These are phyloP conservation scores for Neurospora pannonica DNA, from an alignment of 495 filamentous ascomycete genomes.

Conservation along the genomic window DNA sequence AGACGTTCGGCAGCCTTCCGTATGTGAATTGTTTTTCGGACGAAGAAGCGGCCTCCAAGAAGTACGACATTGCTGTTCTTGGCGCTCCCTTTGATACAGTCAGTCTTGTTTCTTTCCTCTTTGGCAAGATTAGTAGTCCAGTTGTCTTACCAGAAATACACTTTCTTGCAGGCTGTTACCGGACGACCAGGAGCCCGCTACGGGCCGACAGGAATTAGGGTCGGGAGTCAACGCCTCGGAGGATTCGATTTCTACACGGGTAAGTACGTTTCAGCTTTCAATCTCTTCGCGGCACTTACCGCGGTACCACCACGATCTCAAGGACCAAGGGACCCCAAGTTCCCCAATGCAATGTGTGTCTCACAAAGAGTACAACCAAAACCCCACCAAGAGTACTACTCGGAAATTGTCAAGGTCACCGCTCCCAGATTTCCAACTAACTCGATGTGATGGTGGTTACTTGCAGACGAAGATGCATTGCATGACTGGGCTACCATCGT, in stretches of 20 bases:
- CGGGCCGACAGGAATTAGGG: constrained; percentile 70
- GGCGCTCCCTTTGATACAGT: constrained; percentile 50
- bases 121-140: neutral
- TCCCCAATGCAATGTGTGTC: neutral
- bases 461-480: constrained; percentile 1
- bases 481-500: constrained; percentile 32
- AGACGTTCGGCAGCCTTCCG: constrained; percentile 67
- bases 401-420: neutral
- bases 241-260: constrained; percentile 25
- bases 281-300: neutral
- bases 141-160: neutral
- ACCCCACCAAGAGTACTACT: neutral
- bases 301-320: neutral
- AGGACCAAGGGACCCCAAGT: neutral
- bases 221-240: constrained; percentile 42
- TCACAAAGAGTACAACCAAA: neutral
- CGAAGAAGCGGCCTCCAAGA: constrained; percentile 36
- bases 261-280: constrained; percentile 1
- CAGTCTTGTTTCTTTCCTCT: constrained; percentile 1
- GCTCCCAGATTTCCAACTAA: neutral
- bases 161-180: neutral
- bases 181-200: constrained; percentile 68
- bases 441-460: neutral
- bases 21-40: constrained; percentile 74
- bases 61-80: constrained; percentile 76